Evolutionary conservation across 148 eudicot genomes (phyloP), one percentile per base, ranked within the genome.

Genomic region (Rhododendron ferrugineum): DNA sequence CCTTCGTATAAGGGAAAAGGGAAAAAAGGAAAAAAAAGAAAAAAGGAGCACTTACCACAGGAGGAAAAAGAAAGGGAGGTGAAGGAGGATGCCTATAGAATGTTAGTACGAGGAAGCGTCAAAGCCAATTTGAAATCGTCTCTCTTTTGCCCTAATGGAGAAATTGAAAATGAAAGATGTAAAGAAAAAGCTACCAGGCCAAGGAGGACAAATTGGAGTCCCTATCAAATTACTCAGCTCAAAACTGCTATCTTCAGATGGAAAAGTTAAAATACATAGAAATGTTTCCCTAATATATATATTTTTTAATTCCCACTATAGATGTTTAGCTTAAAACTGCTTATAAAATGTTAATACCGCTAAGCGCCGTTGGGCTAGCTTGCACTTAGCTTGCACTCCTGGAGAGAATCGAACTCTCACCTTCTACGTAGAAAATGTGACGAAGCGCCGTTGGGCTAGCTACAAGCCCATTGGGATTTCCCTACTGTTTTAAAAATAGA

Each of bases 91-190:
- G 26, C 3, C 5, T 23, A 20, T 16, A 9, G 22, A 49, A 26
- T 23, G 37, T 28, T 72, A 49, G 89, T 88, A 88, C 87, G 89
- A 88, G 85, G 89, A 77, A 56, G 87, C 85, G 85, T 88, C 87
- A 85, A 85, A 75, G 83, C 87, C 87, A 88, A 82, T 82, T 88
- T 85, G 74, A 77, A 88, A 77, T 80, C 42, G 78, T 81, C 84
- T 81, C 79, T 78, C 32, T 82, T 85, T 85, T 60, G 84, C 87
- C 68, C 9, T 36, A 66, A 79, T 85, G 64, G 85, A 88, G 84
- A 26, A 34, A 82, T 78, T 74, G 81, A 82, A 85, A 88, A 79
- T 5, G 82, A 73, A 79, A 70, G 80, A 88, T 88, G 85, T 56
- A 85, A 11, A 85, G 83, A 58, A 82, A 36, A 85, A 88, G 84